Percentiles rank a stretch among this genome's conserved stretches.
phyloP scores from a whole-genome alignment of 305 asterid species.

The Striga hermonthica region DNA sequence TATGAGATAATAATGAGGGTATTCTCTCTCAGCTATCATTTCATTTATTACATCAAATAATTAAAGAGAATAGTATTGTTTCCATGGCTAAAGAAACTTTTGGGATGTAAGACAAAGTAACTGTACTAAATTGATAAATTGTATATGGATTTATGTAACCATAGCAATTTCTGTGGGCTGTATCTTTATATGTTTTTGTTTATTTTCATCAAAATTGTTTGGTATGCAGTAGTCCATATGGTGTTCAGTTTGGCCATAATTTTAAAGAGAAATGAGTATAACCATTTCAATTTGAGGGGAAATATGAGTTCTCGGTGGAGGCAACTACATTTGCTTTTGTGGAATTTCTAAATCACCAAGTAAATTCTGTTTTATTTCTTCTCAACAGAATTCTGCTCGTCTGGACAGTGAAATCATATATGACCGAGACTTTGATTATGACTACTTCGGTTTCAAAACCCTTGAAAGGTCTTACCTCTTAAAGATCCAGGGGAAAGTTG shows the following conservation, averaged over 20 bases:
- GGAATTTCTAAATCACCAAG: not conserved
- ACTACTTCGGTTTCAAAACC: slow-evolving; percentile 92
- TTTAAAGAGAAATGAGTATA: too few species aligned
- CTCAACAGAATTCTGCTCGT: slow-evolving; percentile 64
- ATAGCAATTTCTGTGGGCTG: not conserved
- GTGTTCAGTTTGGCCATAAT: too few species aligned
- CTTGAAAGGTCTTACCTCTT: slow-evolving; percentile 92
- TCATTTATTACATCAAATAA: not conserved
- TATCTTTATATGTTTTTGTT: not conserved
- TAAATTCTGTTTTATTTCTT: slow-evolving; percentile 22
- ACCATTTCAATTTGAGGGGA: too few species aligned
- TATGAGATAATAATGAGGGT: slow-evolving; percentile 90
- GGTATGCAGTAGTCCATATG: not conserved
- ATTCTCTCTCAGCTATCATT: slow-evolving; percentile 6
- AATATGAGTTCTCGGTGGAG: not conserved
- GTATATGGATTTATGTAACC: not conserved
- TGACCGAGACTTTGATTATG: slow-evolving; percentile 93
- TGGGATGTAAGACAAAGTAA: not conserved
- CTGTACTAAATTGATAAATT: not conserved
- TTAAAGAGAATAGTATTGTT: not conserved
- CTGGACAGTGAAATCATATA: slow-evolving; percentile 95
- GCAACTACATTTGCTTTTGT: too few species aligned
- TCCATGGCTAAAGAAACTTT: not conserved
- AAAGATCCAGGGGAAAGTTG: slow-evolving; percentile 74
- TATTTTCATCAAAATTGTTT: not conserved